Base-by-base conservation (phyloP, 2,329 filamentous ascomycete species). In the Penicillium sp. region DNA sequence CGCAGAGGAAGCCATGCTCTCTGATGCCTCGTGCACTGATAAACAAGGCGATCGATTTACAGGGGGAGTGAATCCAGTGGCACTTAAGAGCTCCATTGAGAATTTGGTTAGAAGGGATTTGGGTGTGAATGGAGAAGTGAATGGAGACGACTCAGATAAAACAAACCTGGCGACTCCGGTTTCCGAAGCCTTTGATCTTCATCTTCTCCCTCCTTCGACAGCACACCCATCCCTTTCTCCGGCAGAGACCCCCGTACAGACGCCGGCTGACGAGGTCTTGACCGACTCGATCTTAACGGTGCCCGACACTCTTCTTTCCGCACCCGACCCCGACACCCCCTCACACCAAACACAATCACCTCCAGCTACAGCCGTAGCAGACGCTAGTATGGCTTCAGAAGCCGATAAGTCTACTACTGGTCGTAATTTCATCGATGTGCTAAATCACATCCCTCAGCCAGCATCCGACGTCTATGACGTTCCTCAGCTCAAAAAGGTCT, bases 391-490 rank as follows among this genome's bases (percentile, higher is more conserved):
- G 53, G 47, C 57, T 33, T 49, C 55, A 27, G 39, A 57, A 6
- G n/a, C 11, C 4, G 46, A 55, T 19, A 52, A 53, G 14, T 23
- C 42, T 44, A 14, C 35, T 39, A 14, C 47, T 27, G 23, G 27
- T 16, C 58, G 48, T 26, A 53, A 63, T 46, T 59, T 51, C 26
- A 5, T 62, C 31, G 37, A 48, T 21, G 26, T 60, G 14, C 31
- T 66, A 25, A 49, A 57, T 10, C 52, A 56, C 3, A 47, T 67
- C 26, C 60, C 63, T 13, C 35, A 44, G 10, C 62, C 58, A 0
- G 29, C 26, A 13, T 67, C 65, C 7, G 46, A 39, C 14, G 55
- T 44, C 26, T 66, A 60, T 43, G 57, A 67, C 31, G 47, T 64
- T 10, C 19, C 11, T 10, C 53, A 58, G 26, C 60, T 65, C 9